These are phyloP conservation scores for Pseudoscleropodium purum DNA, from an alignment of 225 moss, liverwort and hornwort genomes.

Conservation along the genomic window DNA sequence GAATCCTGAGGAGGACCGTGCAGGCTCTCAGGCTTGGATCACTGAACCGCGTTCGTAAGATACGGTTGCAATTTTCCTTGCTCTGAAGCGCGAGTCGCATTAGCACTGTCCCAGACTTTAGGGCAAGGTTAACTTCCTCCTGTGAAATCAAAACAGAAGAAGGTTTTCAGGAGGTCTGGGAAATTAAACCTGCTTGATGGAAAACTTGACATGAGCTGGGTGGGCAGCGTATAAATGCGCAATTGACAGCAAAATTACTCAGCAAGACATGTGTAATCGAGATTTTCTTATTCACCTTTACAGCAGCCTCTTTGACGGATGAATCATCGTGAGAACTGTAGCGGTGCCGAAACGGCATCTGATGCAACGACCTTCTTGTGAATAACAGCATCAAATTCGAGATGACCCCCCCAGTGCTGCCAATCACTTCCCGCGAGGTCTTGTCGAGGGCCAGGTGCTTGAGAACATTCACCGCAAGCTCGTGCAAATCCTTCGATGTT, in stretches of 20 bases:
- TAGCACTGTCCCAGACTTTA: conserved; percentile 49
- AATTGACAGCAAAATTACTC: neutral
- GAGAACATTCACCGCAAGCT: conserved; percentile 49
- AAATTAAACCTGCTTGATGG: neutral
- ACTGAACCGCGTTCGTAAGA: conserved; percentile 23
- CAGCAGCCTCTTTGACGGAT: neutral
- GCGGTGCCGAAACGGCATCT: neutral
- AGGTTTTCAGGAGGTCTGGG: neutral
- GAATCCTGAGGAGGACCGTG: conserved; percentile 5
- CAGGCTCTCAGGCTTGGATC: conserved; percentile 6
- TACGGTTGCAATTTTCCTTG: conserved; percentile 41
- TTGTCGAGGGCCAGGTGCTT: conserved; percentile 55
- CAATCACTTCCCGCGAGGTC: conserved; percentile 38
- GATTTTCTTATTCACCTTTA: neutral
- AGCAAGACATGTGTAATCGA: neutral
- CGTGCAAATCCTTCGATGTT: conserved; percentile 16
- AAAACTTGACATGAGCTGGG: neutral
- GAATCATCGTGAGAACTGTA: neutral
- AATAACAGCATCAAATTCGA: conserved; percentile 45
- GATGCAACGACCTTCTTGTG: neutral
- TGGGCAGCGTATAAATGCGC: neutral
- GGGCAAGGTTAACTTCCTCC: conserved; percentile 6
- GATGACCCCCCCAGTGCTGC: conserved; percentile 70
- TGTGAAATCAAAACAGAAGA: neutral
- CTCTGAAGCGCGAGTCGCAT: conserved; percentile 48